Evolutionary conservation across 1,284 basidiomycete species (phyloP), one percentile per base, ranked within the genome.

Genomic region (Ustilago lituana): DNA sequence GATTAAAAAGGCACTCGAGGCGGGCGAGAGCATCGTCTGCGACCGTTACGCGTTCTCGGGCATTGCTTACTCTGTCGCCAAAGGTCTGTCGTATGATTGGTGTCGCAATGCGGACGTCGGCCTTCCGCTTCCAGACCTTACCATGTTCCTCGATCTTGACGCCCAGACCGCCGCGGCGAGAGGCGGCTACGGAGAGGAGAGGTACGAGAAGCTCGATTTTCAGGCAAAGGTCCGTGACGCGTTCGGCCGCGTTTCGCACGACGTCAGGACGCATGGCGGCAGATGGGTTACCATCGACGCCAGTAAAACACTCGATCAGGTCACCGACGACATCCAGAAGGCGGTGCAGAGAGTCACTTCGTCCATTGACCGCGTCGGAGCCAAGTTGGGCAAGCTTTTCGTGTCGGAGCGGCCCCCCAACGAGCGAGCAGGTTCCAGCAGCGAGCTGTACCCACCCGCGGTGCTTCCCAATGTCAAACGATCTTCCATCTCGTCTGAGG

Each of bases 41-140:
- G 95, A 98, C 82, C 88, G 96, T 32, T 99, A 98, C 82, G 92
- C 94, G 0, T 98, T 97, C 83, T 97, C 94, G 1, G 96, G 95
- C 1, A 91, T 95, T 67, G 94, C 94, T 1, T 98, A 97, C 83
- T 92, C 93, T 1, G 88, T 89, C 5, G 89, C 93, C 44, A 98
- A 98, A 83, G 86, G 86, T 17, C 80, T 87, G n/a, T 75, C 82
- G 19, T 84, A 85, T 76, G 85, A 87, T 24, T 98, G 92, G 91
- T 96, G 93, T 82, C 86, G 88, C 38, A 84, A 88, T 2, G 93
- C 94, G 0, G 96, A 98, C 77, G 84, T 89, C 11, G 88, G 88
- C 5, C 89, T 98, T 7, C 95, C 94, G 1, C 86, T 90, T 0
- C 95, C 95, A 0, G 95, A 98, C 82, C 79, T 94, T 31, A 90